Conservation (phyloP, 768 basidiomycete species). For the Lactifluus rugatus region DNA sequence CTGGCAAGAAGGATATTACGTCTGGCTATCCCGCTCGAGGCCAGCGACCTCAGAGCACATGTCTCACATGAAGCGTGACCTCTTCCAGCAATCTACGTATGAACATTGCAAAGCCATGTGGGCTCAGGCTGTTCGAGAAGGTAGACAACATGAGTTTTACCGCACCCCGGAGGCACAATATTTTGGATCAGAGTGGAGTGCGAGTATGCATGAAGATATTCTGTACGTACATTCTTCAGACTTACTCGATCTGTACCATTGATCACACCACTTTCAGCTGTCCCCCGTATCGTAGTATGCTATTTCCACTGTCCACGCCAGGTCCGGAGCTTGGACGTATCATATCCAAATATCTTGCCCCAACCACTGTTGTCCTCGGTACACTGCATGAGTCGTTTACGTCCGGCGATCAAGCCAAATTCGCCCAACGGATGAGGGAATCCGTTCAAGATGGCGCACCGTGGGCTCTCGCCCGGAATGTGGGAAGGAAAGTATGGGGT, state of each 20-base stretch:
- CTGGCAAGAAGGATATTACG: constrained; percentile 71
- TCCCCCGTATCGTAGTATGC: constrained; percentile 32
- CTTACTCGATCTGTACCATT: background rate
- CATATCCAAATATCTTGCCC: constrained; percentile 46
- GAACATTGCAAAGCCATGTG: constrained; percentile 32
- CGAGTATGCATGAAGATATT: constrained; percentile 16
- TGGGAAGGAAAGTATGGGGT: constrained; percentile 31
- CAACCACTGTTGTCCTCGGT: constrained; percentile 41
- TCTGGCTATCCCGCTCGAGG: constrained; percentile 53
- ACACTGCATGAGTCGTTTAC: constrained; percentile 44
- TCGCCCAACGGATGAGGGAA: constrained; percentile 51
- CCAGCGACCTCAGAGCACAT: constrained; percentile 47
- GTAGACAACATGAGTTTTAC: constrained; percentile 25
- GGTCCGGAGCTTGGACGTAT: constrained; percentile 43
- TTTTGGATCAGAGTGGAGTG: constrained; percentile 13
- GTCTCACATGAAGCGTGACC: constrained; percentile 47
- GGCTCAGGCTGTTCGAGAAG: constrained; percentile 46
- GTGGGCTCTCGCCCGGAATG: constrained; percentile 33
- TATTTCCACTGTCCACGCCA: constrained; percentile 51
- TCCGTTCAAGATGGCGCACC: constrained; percentile 59
- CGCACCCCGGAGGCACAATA: constrained; percentile 10
- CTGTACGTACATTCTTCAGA: constrained; percentile 10
- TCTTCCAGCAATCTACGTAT: constrained; percentile 41
- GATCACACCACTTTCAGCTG: constrained; percentile 1
- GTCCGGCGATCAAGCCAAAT: constrained; percentile 49